Percentiles rank a stretch among this genome's conserved stretches.
These are phyloP conservation scores for Mycena galericulata DNA, from an alignment of 768 basidiomycete species.

Conservation along the genomic window DNA sequence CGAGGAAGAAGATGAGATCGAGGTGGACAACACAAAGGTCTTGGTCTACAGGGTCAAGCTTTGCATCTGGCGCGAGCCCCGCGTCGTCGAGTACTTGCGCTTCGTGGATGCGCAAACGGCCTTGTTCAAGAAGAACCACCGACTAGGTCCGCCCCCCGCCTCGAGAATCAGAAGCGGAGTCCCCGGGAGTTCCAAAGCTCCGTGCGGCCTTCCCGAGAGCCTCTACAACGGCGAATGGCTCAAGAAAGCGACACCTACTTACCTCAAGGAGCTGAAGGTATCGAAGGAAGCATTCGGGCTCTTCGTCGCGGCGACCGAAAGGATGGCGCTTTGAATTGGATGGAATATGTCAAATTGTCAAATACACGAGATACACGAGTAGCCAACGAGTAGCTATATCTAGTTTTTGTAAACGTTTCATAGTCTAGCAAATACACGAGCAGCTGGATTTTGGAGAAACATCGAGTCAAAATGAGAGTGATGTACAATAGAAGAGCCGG, in stretches of 20 bases:
- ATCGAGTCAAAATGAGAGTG: too few species aligned
- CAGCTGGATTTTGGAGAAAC: background rate
- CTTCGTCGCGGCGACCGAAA: constrained; percentile 24
- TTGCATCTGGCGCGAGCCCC: constrained; percentile 29
- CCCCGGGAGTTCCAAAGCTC: background rate
- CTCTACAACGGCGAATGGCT: constrained; percentile 29
- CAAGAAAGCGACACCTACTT: constrained; percentile 1
- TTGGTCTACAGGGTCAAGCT: constrained; percentile 15
- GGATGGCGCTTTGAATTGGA: constrained; percentile 17
- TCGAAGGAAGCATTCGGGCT: constrained; percentile 27
- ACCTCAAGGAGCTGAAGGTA: constrained; percentile 22
- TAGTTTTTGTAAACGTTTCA: background rate
- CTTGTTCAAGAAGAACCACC: constrained; percentile 10
- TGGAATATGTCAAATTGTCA: too few species aligned
- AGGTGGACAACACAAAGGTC: constrained; percentile 12
- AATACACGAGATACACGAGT: background rate
- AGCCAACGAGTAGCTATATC: too few species aligned
- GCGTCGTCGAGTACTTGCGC: constrained; percentile 22
- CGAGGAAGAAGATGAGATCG: constrained; percentile 24
- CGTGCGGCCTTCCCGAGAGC: constrained; percentile 25
- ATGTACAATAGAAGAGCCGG: background rate
- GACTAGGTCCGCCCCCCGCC: constrained; percentile 3
- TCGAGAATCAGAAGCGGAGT: background rate
- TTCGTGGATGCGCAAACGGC: constrained; percentile 24
- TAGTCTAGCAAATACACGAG: constrained; percentile 22